Conservation (phyloP, 805 yeast species). For the Metschnikowia borealis region DNA sequence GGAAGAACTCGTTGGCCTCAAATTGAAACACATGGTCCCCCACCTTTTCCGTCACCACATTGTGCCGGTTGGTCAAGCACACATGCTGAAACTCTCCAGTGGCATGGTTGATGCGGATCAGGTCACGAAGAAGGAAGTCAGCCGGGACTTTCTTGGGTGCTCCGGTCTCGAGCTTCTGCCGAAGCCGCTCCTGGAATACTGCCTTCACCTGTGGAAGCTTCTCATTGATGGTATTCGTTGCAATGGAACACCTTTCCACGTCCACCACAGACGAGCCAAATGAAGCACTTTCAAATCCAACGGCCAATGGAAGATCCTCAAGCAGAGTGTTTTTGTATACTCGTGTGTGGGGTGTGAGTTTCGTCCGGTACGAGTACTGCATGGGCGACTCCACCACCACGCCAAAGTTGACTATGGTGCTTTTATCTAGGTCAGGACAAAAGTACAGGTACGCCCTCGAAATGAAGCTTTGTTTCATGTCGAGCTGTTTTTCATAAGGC, state of each 20-base stretch:
- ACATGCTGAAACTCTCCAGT: conserved; percentile 27
- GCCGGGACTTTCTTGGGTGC: conserved; percentile 5
- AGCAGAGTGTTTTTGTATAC: conserved; percentile 11
- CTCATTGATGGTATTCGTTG: conserved; percentile 29
- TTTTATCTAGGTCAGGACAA: conserved; percentile 22
- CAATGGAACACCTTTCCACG: conserved; percentile 35
- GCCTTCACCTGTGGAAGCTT: conserved; percentile 18
- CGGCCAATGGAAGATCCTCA: conserved; percentile 12
- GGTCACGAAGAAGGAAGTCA: conserved; percentile 32
- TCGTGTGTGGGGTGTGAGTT: conserved; percentile 38
- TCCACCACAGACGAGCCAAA: conserved; percentile 27
- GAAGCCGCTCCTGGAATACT: conserved; percentile 8
- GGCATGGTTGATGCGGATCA: conserved; percentile 24
- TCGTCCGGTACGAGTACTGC: conserved; percentile 38
- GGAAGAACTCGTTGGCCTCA: conserved; percentile 39
- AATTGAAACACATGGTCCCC: conserved; percentile 36
- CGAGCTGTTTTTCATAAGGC: conserved; percentile 34
- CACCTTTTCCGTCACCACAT: conserved; percentile 33
- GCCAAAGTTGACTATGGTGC: conserved; percentile 19
- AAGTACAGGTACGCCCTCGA: conserved; percentile 33
- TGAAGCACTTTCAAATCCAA: conserved; percentile 31
- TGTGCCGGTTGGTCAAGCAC: conserved; percentile 24
- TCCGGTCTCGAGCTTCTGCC: conserved; percentile 5
- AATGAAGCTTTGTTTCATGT: conserved; percentile 28
- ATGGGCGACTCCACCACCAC: conserved; percentile 31